phyloP scores from a whole-genome alignment of 202 grass and related monocot species.

The Panicum virgatum region DNA sequence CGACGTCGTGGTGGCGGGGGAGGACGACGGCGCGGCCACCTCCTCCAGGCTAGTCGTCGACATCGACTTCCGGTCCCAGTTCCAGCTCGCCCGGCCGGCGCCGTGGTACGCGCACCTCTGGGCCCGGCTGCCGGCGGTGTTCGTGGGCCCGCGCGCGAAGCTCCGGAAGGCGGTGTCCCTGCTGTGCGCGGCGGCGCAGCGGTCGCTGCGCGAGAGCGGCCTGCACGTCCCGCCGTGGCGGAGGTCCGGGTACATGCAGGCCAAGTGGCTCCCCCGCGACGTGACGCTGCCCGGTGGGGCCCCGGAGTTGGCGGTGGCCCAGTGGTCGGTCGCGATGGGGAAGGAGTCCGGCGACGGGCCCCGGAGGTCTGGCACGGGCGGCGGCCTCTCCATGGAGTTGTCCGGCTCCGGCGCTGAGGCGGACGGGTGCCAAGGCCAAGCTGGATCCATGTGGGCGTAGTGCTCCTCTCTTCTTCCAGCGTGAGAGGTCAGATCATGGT shows the following conservation, averaged over 20 bases:
- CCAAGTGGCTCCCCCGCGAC: slow-evolving; percentile 61
- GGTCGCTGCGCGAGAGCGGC: slow-evolving; percentile 71
- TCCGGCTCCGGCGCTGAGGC: not conserved
- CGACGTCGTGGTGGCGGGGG: slow-evolving; percentile 43
- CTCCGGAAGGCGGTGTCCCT: slow-evolving; percentile 65
- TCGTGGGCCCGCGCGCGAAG: slow-evolving; percentile 53
- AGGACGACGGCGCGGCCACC: not conserved
- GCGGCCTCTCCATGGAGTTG: slow-evolving; percentile 40
- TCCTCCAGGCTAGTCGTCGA: slow-evolving; percentile 56
- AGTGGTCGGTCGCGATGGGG: slow-evolving; percentile 19
- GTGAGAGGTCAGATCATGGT: no score
- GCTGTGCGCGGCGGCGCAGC: slow-evolving; percentile 53
- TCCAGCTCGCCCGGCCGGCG: slow-evolving; percentile 63
- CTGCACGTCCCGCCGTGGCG: slow-evolving; percentile 83
- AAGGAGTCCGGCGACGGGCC: not conserved
- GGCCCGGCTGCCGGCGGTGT: slow-evolving; percentile 45
- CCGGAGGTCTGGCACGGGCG: slow-evolving; percentile 15
- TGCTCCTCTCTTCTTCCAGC: not conserved
- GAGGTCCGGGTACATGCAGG: slow-evolving; percentile 65
- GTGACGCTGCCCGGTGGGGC: not conserved
- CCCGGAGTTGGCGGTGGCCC: not conserved
- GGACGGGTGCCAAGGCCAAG: slow-evolving; percentile 1
- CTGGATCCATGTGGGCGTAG: not conserved
- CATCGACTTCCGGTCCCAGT: slow-evolving; percentile 72
- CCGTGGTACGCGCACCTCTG: slow-evolving; percentile 60